phyloP scores from a whole-genome alignment of 202 grass and related monocot genomes.

The Miscanthus sacchariflorus region DNA sequence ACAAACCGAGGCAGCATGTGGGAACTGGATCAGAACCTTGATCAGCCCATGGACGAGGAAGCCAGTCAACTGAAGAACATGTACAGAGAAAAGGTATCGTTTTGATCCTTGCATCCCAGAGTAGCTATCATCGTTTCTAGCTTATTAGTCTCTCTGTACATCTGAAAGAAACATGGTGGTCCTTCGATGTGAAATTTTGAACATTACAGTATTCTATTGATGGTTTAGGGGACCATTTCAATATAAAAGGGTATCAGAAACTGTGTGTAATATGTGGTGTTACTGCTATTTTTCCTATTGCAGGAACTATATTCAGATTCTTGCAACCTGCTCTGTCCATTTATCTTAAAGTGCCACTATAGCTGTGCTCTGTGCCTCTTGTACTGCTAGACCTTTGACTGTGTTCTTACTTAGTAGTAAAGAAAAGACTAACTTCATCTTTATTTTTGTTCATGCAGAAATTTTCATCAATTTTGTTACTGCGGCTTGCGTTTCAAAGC shows the following conservation, averaged over 20 bases:
- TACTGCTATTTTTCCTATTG: slow-evolving; percentile 3
- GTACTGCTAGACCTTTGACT: neutral
- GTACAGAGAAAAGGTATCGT: slow-evolving; percentile 88
- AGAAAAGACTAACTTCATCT: slow-evolving; percentile 11
- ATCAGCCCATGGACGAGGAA: slow-evolving; percentile 92
- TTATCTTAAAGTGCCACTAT: neutral
- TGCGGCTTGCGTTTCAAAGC: slow-evolving; percentile 81
- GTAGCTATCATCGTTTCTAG: neutral
- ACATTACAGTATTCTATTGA: neutral
- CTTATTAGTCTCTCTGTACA: neutral
- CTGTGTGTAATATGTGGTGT: neutral
- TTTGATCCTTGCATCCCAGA: slow-evolving; percentile 18
- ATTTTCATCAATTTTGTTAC: slow-evolving; percentile 68
- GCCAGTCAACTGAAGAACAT: slow-evolving; percentile 68
- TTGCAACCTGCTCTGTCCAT: slow-evolving; percentile 27
- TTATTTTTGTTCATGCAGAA: slow-evolving; percentile 62
- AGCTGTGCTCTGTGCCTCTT: neutral
- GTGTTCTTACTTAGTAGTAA: neutral
- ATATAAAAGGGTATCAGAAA: slow-evolving; percentile 23
- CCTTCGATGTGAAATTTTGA: slow-evolving; percentile 4
- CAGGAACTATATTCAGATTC: slow-evolving; percentile 7
- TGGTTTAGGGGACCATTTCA: slow-evolving; percentile 22
- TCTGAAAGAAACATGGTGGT: slow-evolving; percentile 29
- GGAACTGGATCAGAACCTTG: slow-evolving; percentile 83
- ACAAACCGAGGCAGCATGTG: slow-evolving; percentile 76